Evolutionary conservation across 129 eudicot species (phyloP).

Genomic region (Saussurea involucrata): DNA sequence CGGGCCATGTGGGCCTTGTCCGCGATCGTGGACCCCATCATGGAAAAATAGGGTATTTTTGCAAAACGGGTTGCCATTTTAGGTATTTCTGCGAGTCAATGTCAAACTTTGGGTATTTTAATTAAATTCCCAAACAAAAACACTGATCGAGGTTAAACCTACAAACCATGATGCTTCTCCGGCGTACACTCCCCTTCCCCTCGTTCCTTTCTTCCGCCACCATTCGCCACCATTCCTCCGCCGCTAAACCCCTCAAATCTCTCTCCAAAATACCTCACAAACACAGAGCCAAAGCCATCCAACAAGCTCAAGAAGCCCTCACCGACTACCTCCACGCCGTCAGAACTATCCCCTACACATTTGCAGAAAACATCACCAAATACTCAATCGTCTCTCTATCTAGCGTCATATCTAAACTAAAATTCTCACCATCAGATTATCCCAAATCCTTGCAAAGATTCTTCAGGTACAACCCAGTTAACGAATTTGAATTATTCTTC

Average conservation of each 20-base stretch:
- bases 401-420: constrained; percentile 34
- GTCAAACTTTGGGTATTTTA: too few relatives aligned
- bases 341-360: constrained; percentile 38
- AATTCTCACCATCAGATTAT: constrained; percentile 38
- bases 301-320: constrained; percentile 48
- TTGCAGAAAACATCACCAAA: constrained; percentile 57
- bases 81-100: too few relatives aligned
- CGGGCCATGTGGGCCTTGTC: too few relatives aligned
- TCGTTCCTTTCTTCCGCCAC: constrained; percentile 7
- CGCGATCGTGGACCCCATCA: too few relatives aligned
- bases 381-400: constrained; percentile 48
- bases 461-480: constrained; percentile 79
- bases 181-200: constrained; percentile 6
- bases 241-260: constrained; percentile 11
- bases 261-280: constrained; percentile 36
- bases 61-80: too few relatives aligned
- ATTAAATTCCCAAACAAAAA: too few relatives aligned
- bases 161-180: constrained; percentile 26
- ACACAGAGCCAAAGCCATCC: constrained; percentile 36
- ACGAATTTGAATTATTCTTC: constrained; percentile 66
- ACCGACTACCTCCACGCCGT: constrained; percentile 40
- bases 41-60: too few relatives aligned
- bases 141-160: background rate
- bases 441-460: constrained; percentile 38
- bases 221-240: constrained; percentile 30